Base-by-base conservation (phyloP, 208 protist genomes). In the Leishmania major region DNA sequence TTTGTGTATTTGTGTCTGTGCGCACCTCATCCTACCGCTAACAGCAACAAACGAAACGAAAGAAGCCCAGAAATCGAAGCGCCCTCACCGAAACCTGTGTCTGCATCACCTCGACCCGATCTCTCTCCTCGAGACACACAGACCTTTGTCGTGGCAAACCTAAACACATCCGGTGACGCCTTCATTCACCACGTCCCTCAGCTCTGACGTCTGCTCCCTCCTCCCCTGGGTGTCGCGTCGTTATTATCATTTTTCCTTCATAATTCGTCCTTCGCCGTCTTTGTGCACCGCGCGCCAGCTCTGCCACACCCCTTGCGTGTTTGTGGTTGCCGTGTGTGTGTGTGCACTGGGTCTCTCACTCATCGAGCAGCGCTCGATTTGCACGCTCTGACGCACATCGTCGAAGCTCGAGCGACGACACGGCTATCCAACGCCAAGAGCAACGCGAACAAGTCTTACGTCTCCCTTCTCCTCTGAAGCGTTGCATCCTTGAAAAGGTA, bases 21-120 rank as follows among this genome's bases (percentile, higher is more conserved):
- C n/a, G 11, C 62, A 67, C n/a, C 35, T 75, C 31, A 45, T 77
- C 51, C 47, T 59, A 77, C 49, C n/a, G 49, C 51, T 77, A 53
- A 10, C n/a, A 25, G 13, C 45, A 31, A 8, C 17, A 3, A 11
- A 13, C 55, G 13, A 74, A 31, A 0, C 0, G 0, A 31, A 28
- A 74, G 13, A 74, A 74, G 11, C 62, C 3, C 69, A 51, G 3
- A 10, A 45, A 74, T 74, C 28, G 13, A 31, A 53, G 10, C 15
- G 0, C 25, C 43, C 43, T 47, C 17, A 35, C 69, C 17, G 25
- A 53, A 49, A 49, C 22, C 28, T 37, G 69, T 49, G 69, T 37
- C 43, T 51, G 45, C 69, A 37, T 45, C 51, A 62, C 47, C 51
- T 77, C 19, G 53, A n/a, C 43, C 31, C 31, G 3, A n/a, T 77